Evolutionary conservation across 108 stramenopile species (phyloP).

Genomic region (Skeletonema marinoi): DNA sequence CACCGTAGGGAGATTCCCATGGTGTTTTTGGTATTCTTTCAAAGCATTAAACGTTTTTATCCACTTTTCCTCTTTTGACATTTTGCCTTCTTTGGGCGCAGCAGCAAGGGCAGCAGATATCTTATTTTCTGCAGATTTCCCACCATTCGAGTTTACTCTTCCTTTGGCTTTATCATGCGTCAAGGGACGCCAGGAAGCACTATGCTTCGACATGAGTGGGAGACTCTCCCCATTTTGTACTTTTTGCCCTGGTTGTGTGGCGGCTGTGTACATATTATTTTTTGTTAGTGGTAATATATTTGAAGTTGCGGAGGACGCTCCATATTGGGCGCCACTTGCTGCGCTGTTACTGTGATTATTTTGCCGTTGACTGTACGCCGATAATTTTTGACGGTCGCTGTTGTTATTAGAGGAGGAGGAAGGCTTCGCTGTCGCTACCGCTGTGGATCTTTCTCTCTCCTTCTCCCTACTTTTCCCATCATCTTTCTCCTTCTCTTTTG

Average conservation of each 20-base stretch:
- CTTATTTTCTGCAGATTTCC: neutral
- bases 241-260: neutral
- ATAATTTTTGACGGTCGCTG: neutral
- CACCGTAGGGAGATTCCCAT: neutral
- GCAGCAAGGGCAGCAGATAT: neutral
- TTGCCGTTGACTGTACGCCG: neutral
- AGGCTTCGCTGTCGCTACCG: neutral
- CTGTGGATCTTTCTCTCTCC: neutral
- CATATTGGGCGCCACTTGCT: neutral
- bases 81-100: neutral
- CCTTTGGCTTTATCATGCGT: neutral
- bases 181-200: neutral
- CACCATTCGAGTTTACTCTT: neutral
- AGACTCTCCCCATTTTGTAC: neutral
- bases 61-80: neutral
- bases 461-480: neutral
- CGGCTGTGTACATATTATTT: neutral
- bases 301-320: too few species aligned
- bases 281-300: neutral
- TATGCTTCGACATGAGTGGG: neutral
- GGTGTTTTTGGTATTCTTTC: neutral
- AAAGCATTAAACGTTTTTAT: neutral
- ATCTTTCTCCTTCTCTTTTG: neutral
- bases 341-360: neutral
- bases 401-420: neutral